A percentile compares a stretch with the other conserved stretches of the same genome.
Conservation (phyloP, 192 early-diverging fungal species). For the Helicostylum pulchrum region DNA sequence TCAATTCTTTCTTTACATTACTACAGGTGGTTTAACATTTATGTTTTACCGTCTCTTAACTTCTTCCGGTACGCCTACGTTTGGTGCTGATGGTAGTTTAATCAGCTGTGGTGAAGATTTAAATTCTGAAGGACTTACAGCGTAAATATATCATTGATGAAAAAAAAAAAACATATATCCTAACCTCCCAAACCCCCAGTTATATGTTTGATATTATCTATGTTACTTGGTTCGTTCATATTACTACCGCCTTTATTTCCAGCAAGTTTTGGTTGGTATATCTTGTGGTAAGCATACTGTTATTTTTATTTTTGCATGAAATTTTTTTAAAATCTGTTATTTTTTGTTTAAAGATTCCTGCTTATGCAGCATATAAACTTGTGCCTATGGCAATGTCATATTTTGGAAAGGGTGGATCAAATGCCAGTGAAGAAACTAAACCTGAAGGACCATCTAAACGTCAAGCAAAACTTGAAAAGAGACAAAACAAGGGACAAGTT, state of each 20-base stretch:
- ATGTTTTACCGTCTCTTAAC: constrained; percentile 50
- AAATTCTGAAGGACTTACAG: constrained; percentile 48
- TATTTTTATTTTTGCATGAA: neutral
- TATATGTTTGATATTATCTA: constrained; percentile 88
- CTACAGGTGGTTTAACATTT: constrained; percentile 45
- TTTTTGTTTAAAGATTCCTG: constrained; percentile 45
- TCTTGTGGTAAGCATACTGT: constrained; percentile 36
- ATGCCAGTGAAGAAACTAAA: constrained; percentile 2
- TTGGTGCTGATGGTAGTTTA: constrained; percentile 40
- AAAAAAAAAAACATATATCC: neutral
- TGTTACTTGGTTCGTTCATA: constrained; percentile 75
- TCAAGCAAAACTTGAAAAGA: constrained; percentile 50
- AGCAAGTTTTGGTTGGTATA: constrained; percentile 52
- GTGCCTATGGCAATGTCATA: constrained; percentile 43
- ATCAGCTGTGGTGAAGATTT: constrained; percentile 49
- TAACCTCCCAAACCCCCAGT: constrained; percentile 37
- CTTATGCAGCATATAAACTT: constrained; percentile 55
- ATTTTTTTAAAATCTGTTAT: neutral
- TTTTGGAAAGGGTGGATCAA: constrained; percentile 25
- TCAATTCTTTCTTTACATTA: constrained; percentile 38
- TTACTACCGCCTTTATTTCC: constrained; percentile 57
- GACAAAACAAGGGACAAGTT: constrained; percentile 45
- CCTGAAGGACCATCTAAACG: constrained; percentile 46
- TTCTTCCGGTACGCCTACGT: constrained; percentile 42
- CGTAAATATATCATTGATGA: constrained; percentile 35